A percentile compares a stretch with the other conserved stretches of the same genome.
These are phyloP conservation scores for Lobulomyces angularis DNA, from an alignment of 192 early-diverging fungal species.

Conservation along the genomic window DNA sequence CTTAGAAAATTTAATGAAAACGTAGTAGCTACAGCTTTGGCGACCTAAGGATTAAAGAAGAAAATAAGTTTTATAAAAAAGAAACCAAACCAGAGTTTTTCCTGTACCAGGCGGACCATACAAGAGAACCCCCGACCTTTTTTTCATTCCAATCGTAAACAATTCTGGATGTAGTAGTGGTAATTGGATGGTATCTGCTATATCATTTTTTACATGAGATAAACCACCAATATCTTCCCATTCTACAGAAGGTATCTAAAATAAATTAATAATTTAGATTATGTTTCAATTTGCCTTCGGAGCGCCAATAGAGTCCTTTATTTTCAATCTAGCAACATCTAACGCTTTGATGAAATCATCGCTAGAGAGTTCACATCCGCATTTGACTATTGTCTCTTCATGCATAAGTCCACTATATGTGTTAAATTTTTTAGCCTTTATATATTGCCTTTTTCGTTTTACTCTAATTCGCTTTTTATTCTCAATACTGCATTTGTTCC, in stretches of 20 bases:
- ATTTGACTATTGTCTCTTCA: no score
- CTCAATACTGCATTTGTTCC: conserved; percentile 18
- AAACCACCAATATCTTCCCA: conserved; percentile 95
- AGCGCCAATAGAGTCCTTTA: not conserved
- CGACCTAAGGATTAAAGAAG: no score
- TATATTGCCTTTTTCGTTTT: conserved; percentile 5
- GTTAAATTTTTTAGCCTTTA: conserved; percentile 3
- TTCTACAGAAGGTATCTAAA: not conserved
- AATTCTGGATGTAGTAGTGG: conserved; percentile 92
- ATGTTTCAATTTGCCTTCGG: not conserved
- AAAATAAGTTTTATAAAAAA: no score
- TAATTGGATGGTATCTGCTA: conserved; percentile 91
- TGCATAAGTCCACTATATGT: no score
- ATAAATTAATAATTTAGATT: not conserved
- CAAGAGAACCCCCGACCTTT: conserved; percentile 78
- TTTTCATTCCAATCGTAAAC: conserved; percentile 88
- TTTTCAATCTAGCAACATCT: not conserved
- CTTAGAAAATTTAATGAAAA: conserved; percentile 97
- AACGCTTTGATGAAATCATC: conserved; percentile 2
- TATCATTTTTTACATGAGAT: conserved; percentile 79
- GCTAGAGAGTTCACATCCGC: conserved; percentile 10
- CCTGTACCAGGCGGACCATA: conserved; percentile 98
- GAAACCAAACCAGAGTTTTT: conserved; percentile 91
- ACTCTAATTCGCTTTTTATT: conserved; percentile 6
- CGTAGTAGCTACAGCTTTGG: conserved; percentile 96